phyloP scores from a whole-genome alignment of 805 yeast genomes.

The Monosporozyma servazzii region DNA sequence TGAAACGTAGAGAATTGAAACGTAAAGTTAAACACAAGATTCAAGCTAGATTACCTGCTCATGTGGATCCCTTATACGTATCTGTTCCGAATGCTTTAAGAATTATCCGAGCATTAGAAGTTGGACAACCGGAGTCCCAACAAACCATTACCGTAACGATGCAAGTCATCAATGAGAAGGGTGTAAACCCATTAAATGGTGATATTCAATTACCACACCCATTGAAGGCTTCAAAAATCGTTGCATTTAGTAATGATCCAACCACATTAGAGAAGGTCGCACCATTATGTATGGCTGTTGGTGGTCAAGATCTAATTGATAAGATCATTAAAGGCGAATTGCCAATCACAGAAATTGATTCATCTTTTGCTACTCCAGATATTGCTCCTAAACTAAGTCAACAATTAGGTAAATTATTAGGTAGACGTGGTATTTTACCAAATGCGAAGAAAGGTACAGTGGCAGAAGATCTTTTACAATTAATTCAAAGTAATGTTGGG shows the following conservation, averaged over 20 bases:
- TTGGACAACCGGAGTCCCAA: constrained; percentile 67
- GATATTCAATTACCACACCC: constrained; percentile 65
- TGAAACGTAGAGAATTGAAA: constrained; percentile 31
- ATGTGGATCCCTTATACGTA: constrained; percentile 56
- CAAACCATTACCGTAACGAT: constrained; percentile 63
- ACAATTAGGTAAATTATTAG: constrained; percentile 68
- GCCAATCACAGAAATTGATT: constrained; percentile 48
- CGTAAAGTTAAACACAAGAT: constrained; percentile 31
- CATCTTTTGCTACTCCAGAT: constrained; percentile 80
- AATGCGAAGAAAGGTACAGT: constrained; percentile 80
- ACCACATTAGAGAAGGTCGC: constrained; percentile 45
- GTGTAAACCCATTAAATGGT: constrained; percentile 69
- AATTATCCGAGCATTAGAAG: constrained; percentile 81
- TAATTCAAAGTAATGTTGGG: constrained; percentile 51
- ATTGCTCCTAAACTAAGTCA: constrained; percentile 50
- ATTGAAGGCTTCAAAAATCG: constrained; percentile 51
- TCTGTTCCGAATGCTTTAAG: constrained; percentile 63
- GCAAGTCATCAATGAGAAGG: constrained; percentile 60
- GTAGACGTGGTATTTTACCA: constrained; percentile 88
- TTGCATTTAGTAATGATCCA: constrained; percentile 57
- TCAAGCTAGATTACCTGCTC: constrained; percentile 35
- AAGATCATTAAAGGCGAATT: constrained; percentile 44
- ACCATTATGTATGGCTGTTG: constrained; percentile 51
- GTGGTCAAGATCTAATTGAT: constrained; percentile 63
- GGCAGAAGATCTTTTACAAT: constrained; percentile 46